Evolutionary conservation across 306 rosid species (phyloP).

Genomic region (Castanea mollissima): DNA sequence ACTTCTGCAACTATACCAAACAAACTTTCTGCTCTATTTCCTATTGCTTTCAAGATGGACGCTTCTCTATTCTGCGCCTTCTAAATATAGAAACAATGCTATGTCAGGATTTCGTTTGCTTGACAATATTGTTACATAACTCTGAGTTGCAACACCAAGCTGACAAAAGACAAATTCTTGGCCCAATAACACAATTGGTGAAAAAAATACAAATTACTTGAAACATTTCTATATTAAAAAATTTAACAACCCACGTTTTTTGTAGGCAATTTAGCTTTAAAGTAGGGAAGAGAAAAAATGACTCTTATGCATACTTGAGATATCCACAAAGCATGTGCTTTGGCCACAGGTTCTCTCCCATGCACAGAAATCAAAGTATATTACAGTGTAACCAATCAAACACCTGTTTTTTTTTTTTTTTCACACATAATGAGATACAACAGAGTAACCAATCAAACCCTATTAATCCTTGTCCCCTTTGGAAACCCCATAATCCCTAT

Average conservation of each 20-base stretch:
- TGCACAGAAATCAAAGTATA: conserved; percentile 78
- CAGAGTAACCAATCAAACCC: too few species aligned
- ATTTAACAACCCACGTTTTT: too few species aligned
- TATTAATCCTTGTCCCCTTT: too few species aligned
- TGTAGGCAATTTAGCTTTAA: not conserved
- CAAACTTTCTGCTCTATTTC: conserved; percentile 70
- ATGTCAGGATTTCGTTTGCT: not conserved
- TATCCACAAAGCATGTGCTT: conserved; percentile 82
- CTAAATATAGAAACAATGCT: conserved; percentile 42
- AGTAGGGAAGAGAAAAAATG: not conserved
- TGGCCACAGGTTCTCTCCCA: conserved; percentile 92
- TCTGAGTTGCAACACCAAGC: not conserved
- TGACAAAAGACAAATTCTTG: not conserved
- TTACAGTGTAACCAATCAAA: conserved; percentile 42
- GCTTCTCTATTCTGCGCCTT: conserved; percentile 74
- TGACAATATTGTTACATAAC: not conserved
- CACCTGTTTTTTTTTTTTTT: too few species aligned
- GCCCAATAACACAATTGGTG: not conserved
- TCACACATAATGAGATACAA: too few species aligned
- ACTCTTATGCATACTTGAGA: conserved; percentile 55
- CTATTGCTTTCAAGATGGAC: conserved; percentile 66
- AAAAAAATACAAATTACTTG: too few species aligned
- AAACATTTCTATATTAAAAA: too few species aligned
- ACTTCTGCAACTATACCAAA: conserved; percentile 73
- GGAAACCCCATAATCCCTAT: too few species aligned